Percentiles rank a stretch among this genome's conserved stretches.
Conservation (phyloP, 108 stramenopile genomes). For the Nitzschia sp. region DNA sequence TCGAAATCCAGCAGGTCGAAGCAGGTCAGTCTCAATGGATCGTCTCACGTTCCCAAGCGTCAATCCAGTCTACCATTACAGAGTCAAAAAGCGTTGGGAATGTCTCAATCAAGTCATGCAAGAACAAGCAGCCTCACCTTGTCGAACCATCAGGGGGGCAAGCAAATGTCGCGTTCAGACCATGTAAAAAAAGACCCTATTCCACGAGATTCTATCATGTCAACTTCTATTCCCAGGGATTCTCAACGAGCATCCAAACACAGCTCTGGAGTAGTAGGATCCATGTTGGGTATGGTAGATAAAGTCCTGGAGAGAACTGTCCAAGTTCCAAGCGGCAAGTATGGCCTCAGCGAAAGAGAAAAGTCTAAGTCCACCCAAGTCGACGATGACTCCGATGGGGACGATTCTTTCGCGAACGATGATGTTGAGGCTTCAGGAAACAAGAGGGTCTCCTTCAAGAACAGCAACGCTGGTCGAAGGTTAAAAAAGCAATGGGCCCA, state of each 20-base stretch:
- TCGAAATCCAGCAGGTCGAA: neutral
- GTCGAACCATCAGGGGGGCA: neutral
- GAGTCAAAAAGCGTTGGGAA: too few species aligned
- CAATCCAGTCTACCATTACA: too few species aligned
- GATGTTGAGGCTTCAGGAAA: neutral
- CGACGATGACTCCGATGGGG: neutral
- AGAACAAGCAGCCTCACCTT: neutral
- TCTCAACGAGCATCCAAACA: neutral
- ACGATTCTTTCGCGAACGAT: neutral
- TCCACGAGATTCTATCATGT: neutral
- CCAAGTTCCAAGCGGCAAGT: neutral
- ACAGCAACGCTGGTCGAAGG: neutral
- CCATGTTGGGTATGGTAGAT: neutral
- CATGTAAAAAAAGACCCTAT: neutral
- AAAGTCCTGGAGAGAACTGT: neutral
- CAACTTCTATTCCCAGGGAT: neutral
- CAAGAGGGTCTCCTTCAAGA: neutral
- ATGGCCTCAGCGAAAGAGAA: neutral
- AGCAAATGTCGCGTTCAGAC: neutral
- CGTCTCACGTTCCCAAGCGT: neutral
- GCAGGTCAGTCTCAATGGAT: neutral
- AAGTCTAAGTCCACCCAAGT: neutral
- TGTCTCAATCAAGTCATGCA: neutral
- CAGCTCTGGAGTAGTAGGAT: neutral
- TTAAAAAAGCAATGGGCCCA: neutral